Conservation (phyloP, 1,284 basidiomycete species). For the Dichomitus squalens region DNA sequence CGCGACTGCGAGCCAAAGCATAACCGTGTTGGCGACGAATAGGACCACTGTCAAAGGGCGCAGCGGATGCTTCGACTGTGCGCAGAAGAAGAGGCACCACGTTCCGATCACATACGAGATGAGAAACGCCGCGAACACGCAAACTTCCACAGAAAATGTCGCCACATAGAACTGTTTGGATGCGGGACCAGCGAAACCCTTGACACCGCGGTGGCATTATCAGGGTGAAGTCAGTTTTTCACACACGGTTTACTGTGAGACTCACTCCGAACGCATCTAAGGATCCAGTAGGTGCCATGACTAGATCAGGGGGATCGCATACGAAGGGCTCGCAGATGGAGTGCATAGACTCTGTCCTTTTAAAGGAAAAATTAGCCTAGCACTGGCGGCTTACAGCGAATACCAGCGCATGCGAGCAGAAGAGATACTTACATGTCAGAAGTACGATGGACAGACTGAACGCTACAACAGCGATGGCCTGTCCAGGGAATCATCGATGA, state of each 20-base stretch:
- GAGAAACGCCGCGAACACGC: not conserved
- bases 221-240: not conserved
- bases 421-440: too few relatives aligned
- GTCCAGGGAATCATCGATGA: too few relatives aligned
- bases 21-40: not conserved
- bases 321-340: too few relatives aligned
- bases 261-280: not conserved
- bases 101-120: not conserved
- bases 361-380: too few relatives aligned
- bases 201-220: not conserved
- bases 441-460: too few relatives aligned
- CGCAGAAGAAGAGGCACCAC: not conserved
- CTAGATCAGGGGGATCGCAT: too few relatives aligned
- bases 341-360: too few relatives aligned
- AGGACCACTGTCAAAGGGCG: not conserved
- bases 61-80: not conserved
- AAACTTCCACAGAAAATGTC: not conserved
- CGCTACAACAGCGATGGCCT: too few relatives aligned
- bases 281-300: too few relatives aligned
- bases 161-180: not conserved
- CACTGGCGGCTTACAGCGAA: too few relatives aligned
- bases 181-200: not conserved
- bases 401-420: too few relatives aligned
- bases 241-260: not conserved
- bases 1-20: not conserved